phyloP scores from a whole-genome alignment of 2,329 filamentous ascomycete genomes.

The Aureobasidium sp. region DNA sequence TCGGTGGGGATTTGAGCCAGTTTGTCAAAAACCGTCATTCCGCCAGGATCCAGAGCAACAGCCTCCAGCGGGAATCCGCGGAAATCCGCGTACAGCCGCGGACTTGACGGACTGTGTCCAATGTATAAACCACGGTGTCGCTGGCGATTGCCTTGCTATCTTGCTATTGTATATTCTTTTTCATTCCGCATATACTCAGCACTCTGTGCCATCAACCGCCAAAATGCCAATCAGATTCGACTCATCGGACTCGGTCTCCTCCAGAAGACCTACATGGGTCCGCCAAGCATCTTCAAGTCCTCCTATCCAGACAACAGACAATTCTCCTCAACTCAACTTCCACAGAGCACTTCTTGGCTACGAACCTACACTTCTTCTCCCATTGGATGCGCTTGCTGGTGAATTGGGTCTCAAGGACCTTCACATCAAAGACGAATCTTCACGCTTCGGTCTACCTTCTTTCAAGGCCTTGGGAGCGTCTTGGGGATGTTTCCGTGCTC shows the following conservation, averaged over 20 bases:
- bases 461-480: constrained; percentile 79
- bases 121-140: too few relatives aligned
- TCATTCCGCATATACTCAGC: too few relatives aligned
- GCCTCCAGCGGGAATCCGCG: too few relatives aligned
- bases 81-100: too few relatives aligned
- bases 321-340: constrained; percentile 34
- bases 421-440: constrained; percentile 64
- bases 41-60: too few relatives aligned
- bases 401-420: constrained; percentile 53
- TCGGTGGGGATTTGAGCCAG: too few relatives aligned
- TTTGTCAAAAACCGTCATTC: too few relatives aligned
- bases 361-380: constrained; percentile 47
- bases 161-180: too few relatives aligned
- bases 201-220: too few relatives aligned
- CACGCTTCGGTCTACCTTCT: constrained; percentile 60
- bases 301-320: background rate
- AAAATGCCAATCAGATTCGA: background rate
- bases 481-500: constrained; percentile 59
- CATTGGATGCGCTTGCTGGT: constrained; percentile 48
- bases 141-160: too few relatives aligned
- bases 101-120: too few relatives aligned
- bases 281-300: background rate
- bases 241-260: background rate
- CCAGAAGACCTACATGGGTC: background rate
- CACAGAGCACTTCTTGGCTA: constrained; percentile 55